Evolutionary conservation across 148 eudicot species (phyloP).

Genomic region (Drosera capensis): DNA sequence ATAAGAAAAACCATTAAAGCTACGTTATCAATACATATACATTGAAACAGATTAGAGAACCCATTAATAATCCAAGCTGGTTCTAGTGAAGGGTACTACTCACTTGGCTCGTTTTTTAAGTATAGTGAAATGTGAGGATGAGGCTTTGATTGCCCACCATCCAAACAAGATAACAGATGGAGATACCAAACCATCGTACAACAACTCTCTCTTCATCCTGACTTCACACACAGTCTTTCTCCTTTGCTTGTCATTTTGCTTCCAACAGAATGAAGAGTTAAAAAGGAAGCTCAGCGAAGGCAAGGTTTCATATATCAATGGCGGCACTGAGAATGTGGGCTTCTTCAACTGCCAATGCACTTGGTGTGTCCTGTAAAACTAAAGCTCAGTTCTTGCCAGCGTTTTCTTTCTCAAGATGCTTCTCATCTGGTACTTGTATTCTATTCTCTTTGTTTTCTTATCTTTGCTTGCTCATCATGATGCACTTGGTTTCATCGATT

Average conservation of each 20-base stretch:
- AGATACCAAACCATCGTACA: neutral
- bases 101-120: too few species aligned
- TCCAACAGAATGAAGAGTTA: neutral
- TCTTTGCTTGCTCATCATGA: too few species aligned
- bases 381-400: constrained; percentile 6
- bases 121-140: too few species aligned
- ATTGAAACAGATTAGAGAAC: too few species aligned
- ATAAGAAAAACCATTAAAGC: too few species aligned
- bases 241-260: constrained; percentile 9
- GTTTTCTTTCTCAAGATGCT: constrained; percentile 34
- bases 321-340: constrained; percentile 41
- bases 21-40: too few species aligned
- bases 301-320: constrained; percentile 5
- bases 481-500: too few species aligned
- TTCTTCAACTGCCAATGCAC: constrained; percentile 45
- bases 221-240: too few species aligned
- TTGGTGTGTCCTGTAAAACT: constrained; percentile 13
- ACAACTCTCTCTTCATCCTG: neutral
- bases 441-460: too few species aligned
- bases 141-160: constrained; percentile 67
- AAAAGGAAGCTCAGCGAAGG: neutral
- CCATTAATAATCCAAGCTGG: too few species aligned
- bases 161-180: constrained; percentile 48
- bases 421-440: constrained; percentile 22
- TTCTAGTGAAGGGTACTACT: too few species aligned